These are phyloP conservation scores for Chimonanthus praecox DNA, from an alignment of 164 flowering plant species.

Conservation along the genomic window DNA sequence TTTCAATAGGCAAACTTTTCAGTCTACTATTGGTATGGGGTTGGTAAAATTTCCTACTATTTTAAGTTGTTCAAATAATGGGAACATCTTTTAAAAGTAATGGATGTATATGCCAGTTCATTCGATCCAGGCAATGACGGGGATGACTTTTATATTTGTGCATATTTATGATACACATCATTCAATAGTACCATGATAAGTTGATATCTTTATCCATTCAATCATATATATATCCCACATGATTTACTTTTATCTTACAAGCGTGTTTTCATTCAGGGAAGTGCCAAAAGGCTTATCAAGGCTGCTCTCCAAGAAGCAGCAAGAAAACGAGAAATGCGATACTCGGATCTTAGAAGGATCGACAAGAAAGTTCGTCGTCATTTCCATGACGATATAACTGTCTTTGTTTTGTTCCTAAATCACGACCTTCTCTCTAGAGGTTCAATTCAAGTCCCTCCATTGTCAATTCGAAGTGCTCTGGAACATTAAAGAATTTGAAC, in stretches of 20 bases:
- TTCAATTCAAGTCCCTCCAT: constrained; percentile 29
- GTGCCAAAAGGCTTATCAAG: constrained; percentile 66
- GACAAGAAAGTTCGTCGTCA: constrained; percentile 73
- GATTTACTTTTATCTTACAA: not conserved
- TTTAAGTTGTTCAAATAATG: too few relatives aligned
- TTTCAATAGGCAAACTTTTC: too few relatives aligned
- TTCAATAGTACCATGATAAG: not conserved
- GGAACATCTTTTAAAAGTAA: too few relatives aligned
- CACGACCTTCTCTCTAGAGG: constrained; percentile 50
- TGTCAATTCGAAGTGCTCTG: constrained; percentile 58
- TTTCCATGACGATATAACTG: constrained; percentile 79
- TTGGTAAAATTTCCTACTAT: too few relatives aligned
- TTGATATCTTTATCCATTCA: not conserved
- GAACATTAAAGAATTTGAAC: constrained; percentile 26
- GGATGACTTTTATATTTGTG: not conserved
- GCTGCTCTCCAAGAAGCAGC: constrained; percentile 85
- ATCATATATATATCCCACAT: not conserved
- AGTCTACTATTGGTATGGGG: too few relatives aligned
- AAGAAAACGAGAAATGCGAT: constrained; percentile 70
- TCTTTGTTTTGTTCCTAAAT: constrained; percentile 60
- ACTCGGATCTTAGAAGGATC: constrained; percentile 56
- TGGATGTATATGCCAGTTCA: not conserved
- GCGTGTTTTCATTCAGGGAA: constrained; percentile 39
- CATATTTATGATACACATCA: too few relatives aligned
- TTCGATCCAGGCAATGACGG: not conserved